Percentiles rank a stretch among this genome's conserved stretches.
Conservation (phyloP, 768 basidiomycete species). For the Panaeolus cyanescens region DNA sequence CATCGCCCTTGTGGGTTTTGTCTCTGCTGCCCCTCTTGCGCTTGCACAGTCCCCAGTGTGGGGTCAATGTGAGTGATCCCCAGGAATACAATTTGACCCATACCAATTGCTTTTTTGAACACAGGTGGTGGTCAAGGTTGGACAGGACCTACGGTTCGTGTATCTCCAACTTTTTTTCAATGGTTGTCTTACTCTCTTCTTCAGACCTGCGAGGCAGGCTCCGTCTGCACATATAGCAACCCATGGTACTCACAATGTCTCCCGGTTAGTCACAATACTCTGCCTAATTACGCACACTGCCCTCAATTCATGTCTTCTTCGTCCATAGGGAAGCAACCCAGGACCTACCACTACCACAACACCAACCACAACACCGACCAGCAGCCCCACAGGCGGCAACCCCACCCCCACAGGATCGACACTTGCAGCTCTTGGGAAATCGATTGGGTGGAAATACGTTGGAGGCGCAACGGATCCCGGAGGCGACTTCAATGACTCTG, state of each 20-base stretch:
- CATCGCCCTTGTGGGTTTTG: not conserved
- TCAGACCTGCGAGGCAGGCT: slow-evolving; percentile 41
- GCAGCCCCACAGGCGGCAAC: not conserved
- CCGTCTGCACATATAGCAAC: slow-evolving; percentile 35
- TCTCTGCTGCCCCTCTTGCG: not conserved
- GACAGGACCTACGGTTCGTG: slow-evolving; percentile 31
- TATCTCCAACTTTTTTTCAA: not conserved
- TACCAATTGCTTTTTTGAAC: not conserved
- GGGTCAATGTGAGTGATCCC: slow-evolving; percentile 19
- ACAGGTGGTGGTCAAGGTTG: slow-evolving; percentile 23
- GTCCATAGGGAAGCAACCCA: not conserved
- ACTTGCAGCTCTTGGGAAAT: not conserved
- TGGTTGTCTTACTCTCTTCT: not conserved
- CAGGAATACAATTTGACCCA: not conserved
- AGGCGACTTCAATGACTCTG: not conserved
- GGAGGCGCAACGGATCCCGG: not conserved
- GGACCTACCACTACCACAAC: not conserved
- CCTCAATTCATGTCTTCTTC: not conserved
- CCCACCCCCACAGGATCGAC: not conserved
- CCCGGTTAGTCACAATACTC: slow-evolving; percentile 18
- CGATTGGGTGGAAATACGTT: not conserved
- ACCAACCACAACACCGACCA: not conserved
- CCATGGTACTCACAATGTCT: slow-evolving; percentile 48
- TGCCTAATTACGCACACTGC: not conserved
- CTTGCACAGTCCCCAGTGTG: slow-evolving; percentile 21